Conservation (phyloP, 306 rosid genomes). For the Quercus bicolor region DNA sequence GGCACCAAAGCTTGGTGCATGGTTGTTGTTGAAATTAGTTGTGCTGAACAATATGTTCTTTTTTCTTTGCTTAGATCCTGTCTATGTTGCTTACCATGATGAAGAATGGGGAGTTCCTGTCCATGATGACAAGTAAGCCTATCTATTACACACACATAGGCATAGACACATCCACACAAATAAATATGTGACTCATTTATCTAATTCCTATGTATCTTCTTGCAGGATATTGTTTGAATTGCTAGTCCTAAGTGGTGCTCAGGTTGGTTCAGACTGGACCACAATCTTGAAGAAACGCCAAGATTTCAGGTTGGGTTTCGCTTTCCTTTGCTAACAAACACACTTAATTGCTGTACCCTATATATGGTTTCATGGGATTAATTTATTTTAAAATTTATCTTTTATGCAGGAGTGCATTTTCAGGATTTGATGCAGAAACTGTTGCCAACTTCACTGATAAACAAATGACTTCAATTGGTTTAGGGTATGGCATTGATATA, state of each 20-base stretch:
- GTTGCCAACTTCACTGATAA: constrained; percentile 75
- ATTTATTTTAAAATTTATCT: background rate
- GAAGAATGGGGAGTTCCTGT: constrained; percentile 99
- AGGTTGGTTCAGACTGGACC: constrained; percentile 99
- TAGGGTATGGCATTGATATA: constrained; percentile 71
- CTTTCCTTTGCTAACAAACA: background rate
- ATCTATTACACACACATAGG: constrained; percentile 3
- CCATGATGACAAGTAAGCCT: constrained; percentile 91
- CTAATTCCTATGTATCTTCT: background rate
- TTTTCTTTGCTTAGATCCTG: constrained; percentile 57
- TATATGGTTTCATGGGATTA: constrained; percentile 1
- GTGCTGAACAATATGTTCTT: background rate
- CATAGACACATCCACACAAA: background rate
- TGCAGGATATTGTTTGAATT: constrained; percentile 85
- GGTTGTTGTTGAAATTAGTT: background rate
- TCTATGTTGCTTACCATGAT: constrained; percentile 96
- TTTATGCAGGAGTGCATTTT: constrained; percentile 68
- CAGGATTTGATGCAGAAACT: constrained; percentile 75
- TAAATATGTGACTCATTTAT: constrained; percentile 17
- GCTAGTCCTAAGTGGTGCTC: constrained; percentile 83
- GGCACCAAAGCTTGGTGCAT: too few relatives aligned
- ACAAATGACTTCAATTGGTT: constrained; percentile 73
- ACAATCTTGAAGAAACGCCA: constrained; percentile 87
- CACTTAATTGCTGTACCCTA: background rate
- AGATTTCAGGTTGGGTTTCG: constrained; percentile 57